A percentile compares a stretch with the other conserved stretches of the same genome.
phyloP scores from a whole-genome alignment of 352 stramenopile genomes.

The Phytophthora citricola region DNA sequence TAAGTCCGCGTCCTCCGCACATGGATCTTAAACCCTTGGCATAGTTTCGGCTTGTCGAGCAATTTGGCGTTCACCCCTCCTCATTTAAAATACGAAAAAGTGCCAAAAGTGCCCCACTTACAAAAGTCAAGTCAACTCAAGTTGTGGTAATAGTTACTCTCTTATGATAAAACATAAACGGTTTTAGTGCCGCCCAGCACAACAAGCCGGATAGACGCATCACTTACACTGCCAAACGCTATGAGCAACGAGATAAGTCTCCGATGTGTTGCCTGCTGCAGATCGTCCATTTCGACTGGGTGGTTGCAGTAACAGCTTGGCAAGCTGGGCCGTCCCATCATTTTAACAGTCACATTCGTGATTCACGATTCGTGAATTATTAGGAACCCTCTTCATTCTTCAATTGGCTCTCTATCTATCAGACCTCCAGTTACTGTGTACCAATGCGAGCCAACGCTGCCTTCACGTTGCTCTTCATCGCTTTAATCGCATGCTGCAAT shows the following conservation, averaged over 20 bases:
- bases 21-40: no score
- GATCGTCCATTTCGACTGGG: conserved; percentile 18
- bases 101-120: no score
- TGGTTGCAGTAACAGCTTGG: conserved; percentile 22
- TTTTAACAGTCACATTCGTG: background rate
- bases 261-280: conserved; percentile 13
- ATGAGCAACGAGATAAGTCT: conserved; percentile 10
- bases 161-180: conserved; percentile 14
- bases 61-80: no score
- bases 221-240: conserved; percentile 7
- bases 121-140: no score
- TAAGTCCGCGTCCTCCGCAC: no score
- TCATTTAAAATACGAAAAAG: no score
- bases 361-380: no score
- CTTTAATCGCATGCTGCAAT: conserved; percentile 5
- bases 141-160: no score
- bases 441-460: conserved; percentile 13
- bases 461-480: conserved; percentile 3
- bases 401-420: conserved; percentile 9
- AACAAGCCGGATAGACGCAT: conserved; percentile 13
- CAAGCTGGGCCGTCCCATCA: conserved; percentile 8
- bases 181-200: conserved; percentile 16
- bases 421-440: background rate
- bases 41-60: no score
- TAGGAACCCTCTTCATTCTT: conserved; percentile 7